Base-by-base conservation (phyloP, 805 yeast species). In the Torulaspora franciscae region DNA sequence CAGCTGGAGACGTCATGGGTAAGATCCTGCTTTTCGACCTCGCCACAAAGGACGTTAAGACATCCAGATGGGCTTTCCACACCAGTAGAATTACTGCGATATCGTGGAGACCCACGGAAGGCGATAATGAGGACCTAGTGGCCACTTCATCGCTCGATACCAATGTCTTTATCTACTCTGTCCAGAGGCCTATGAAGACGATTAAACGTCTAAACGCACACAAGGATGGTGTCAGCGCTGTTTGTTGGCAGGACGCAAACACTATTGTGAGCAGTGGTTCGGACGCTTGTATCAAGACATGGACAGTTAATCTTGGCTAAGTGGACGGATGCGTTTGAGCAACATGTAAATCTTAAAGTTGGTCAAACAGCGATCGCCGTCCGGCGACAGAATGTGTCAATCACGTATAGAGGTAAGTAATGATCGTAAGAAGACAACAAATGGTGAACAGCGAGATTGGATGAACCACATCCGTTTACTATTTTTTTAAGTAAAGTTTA, bases 61-160 rank as follows among this genome's bases (percentile, higher is more conserved):
- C 98, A 2, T 79, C 95, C 0, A 78, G 97, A 61, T 93, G 99
- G 99, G 83, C 95, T 0, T 91, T 87, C 80, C 97, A 93, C 63
- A 85, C 90, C 2, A 83, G 95, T 45, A 80, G 77, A 44, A 83
- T 93, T 50, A 80, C 79, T 47, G 76, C 81, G 25, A 85, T 93
- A 38, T 65, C 79, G 19, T 93, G 98, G 99, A 76, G 47, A 45
- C 62, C 65, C 7, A 24, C 7, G 13, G 48, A 34, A 15, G 45
- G 27, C 6, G 57, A 45, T 13, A 51, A 81, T 36, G 69, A 69
- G 7, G 79, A 82, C 54, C 80, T 76, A 54, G 74, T 85, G 35
- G 85, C 81, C 15, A 80, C 91, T 47, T 93, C 84, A 0, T 86
- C 96, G 0, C 69, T 88, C 46, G 99, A 93, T 62, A 82, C 95